phyloP scores from a whole-genome alignment of 331 rosid species.

The Malus hybrid region DNA sequence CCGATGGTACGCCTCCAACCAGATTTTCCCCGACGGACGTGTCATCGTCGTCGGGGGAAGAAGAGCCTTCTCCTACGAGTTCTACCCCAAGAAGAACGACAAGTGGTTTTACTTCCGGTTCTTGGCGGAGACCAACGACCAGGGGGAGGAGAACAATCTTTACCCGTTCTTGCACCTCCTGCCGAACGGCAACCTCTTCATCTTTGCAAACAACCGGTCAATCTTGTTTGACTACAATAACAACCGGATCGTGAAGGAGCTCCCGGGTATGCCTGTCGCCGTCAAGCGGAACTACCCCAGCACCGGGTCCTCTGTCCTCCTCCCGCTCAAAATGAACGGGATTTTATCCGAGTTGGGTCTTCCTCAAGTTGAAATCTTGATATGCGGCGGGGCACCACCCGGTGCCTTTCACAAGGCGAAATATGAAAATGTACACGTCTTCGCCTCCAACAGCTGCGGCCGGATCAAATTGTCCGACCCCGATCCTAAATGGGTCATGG shows the following conservation, averaged over 20 bases:
- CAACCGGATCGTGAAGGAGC: conserved; percentile 26
- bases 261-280: conserved; percentile 40
- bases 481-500: conserved; percentile 55
- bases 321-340: conserved; percentile 31
- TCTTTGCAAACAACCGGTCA: conserved; percentile 60
- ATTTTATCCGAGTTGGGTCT: background rate
- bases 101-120: conserved; percentile 20
- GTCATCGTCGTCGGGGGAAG: conserved; percentile 60
- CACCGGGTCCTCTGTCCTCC: conserved; percentile 64
- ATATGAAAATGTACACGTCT: conserved; percentile 5
- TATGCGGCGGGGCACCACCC: conserved; percentile 64
- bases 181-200: conserved; percentile 64
- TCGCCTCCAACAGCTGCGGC: conserved; percentile 54
- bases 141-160: conserved; percentile 66
- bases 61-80: conserved; percentile 44
- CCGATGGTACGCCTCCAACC: conserved; percentile 73
- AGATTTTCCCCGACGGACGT: conserved; percentile 50
- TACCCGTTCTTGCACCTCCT: conserved; percentile 74
- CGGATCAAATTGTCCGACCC: conserved; percentile 42
- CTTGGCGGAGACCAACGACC: conserved; percentile 48
- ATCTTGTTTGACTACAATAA: conserved; percentile 35
- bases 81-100: conserved; percentile 41
- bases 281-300: conserved; percentile 65
- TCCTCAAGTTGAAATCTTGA: conserved; percentile 46
- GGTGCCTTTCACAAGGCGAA: conserved; percentile 36